Base-by-base conservation (phyloP, 2,329 filamentous ascomycete genomes). In the Arthrinium phaeospermum region DNA sequence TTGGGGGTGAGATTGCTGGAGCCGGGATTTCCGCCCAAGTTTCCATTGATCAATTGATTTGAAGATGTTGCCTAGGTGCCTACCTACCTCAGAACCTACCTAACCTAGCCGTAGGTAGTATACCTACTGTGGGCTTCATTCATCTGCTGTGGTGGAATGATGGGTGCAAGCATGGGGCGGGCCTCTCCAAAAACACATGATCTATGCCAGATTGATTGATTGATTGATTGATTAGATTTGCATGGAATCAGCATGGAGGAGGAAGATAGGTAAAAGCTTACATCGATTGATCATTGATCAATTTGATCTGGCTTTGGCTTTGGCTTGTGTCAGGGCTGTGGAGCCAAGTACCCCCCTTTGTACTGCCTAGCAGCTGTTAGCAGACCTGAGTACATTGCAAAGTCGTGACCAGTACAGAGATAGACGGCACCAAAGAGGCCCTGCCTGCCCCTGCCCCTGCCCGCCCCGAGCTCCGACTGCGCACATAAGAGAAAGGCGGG, bases 391-490 rank as follows among this genome's bases (percentile, higher is more conserved):
- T 57, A 57, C 51, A 30, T 57, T 3, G 4, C 14, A 4, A 14
- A 8, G 14, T 30, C 1, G 19, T 19, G 30, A 10, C 30, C 4
- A 12, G 53, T 61, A 61, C 53, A 37, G 30, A 2, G 16, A 7
- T 19, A 34, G 27, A 10, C 27, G 16, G 45, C 45, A 53, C 24
- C 24, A 30, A 30, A 13, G 14, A 7, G 16, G 19, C 16, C 46
- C 22, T 1, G 27, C n/a, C 27, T 14, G 1, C 51, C 53, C 53
- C 27, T 14, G 1, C 51, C 53, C 53, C 30, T 61, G 30, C 16
- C 7, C 53, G 27, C 53, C 53, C 53, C 53, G 57, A 64, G 57
- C 57, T 64, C 57, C 57, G 57, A 64, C 10, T 64, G 57, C 57
- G 57, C 57, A 64, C 51, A 57, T 34, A 27, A 57, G 16, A 10